Base-by-base conservation (phyloP, 2,329 filamentous ascomycete genomes). In the Penicillium sp. region DNA sequence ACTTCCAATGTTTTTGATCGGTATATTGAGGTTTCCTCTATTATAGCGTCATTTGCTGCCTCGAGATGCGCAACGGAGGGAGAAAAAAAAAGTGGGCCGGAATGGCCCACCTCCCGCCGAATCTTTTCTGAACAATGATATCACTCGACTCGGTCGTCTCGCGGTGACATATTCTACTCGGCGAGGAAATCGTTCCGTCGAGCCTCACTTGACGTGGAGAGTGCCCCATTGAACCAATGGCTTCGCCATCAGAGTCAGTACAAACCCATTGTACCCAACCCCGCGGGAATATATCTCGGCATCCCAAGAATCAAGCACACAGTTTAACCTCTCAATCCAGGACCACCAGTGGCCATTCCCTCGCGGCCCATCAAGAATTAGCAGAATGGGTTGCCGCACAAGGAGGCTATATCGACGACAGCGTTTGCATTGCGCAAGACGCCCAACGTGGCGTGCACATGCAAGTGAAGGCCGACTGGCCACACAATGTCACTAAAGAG, bases 381-480 rank as follows among this genome's bases (percentile, higher is more conserved):
- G 43, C 62, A n/a, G 32, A 58, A 36, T 67, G 64, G 64, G 55
- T 64, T 28, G 36, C 40, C 28, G 40, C 39, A 7, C 45, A 67
- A 36, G 62, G 61, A 17, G 64, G 64, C 11, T 48, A 50, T 6
- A 48, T 67, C 17, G 54, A 63, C 29, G 55, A 63, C 17, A 56
- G 51, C 36, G 60, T 65, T 4, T 56, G 58, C 11, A 57, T 67
- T 28, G 53, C 61, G 23, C 52, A 58, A 32, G 63, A 67, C 42
- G 55, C 55, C 20, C 43, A 41, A 6, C 62, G 60, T 11, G 64
- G 64, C 17, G 60, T 66, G 3, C 62, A 67, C 45, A 47, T 67
- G 7, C 58, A 65, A 44, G 62, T 65, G 26, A 59, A 53, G 33
- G 45, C 45, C 16, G 56, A 58, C 28, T 57, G 53, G 43, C 41